Base-by-base conservation (phyloP, 2,329 filamentous ascomycete genomes). In the Lachnellula subtilissima region DNA sequence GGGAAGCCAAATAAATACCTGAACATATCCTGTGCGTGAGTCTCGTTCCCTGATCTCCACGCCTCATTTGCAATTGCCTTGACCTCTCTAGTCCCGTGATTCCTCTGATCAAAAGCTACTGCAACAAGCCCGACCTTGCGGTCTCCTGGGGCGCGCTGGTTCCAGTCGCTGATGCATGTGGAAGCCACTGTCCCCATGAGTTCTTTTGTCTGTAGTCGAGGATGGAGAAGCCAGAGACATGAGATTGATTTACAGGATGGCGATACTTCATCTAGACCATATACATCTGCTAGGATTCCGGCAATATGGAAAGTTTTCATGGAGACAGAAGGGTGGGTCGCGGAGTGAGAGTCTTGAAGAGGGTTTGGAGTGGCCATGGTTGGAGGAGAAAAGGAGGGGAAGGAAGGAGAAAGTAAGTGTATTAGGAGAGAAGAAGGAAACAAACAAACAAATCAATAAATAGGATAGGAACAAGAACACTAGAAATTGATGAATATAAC, bases 1-100 rank as follows among this genome's bases (percentile, higher is more conserved):
- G 15, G 8, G 43, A 14, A 35, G 40, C 9, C 46, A 40, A 12
- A 35, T 8, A 22, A 36, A 28, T 55, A 67, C 67, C 65, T 65
- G 69, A 94, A 91, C 91, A 99, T 96, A 71, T 99, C 94, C 69
- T 90, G 84, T 0, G 91, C 93, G 74, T 97, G 94, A 6, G 78
- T 82, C 32, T 89, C 89, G 42, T 83, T 75, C 32, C 91, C 91
- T 39, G 82, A 73, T 45, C 82, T 49, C 91, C 91, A 97, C 4
- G 87, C 79, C 64, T 86, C 78, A 70, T 97, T 97, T 25, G 87
- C 84, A 17, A 78, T 64, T 7, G 81, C 74, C 64, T 86, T 79
- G 2, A 93, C 82, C 57, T 85, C 72, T 53, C 94, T 78, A 2
- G 82, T 80, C 25, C 94, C 94, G 73, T 97, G 94, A 71, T 97